Conservation (phyloP, 164 flowering plant species). For the Warburgia ugandensis region DNA sequence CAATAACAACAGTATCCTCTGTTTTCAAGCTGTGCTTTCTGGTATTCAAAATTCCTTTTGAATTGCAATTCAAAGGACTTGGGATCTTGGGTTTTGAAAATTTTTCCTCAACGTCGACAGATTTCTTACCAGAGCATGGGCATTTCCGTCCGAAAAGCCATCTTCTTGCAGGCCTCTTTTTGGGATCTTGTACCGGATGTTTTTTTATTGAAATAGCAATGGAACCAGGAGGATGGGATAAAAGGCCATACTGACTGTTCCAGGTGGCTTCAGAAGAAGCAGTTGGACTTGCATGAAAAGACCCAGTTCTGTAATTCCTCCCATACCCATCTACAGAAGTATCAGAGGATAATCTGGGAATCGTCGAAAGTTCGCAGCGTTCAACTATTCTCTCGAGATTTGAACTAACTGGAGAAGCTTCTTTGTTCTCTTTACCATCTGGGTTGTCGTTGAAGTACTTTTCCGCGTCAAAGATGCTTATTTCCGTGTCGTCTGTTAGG, state of each 20-base stretch:
- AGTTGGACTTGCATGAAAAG: slow-evolving; percentile 72
- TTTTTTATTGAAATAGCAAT: slow-evolving; percentile 28
- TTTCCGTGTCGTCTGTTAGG: slow-evolving; percentile 45
- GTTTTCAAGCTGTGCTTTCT: slow-evolving; percentile 5
- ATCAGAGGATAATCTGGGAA: slow-evolving; percentile 39
- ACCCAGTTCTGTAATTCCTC: slow-evolving; percentile 37
- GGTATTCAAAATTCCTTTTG: slow-evolving; percentile 3
- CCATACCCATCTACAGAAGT: slow-evolving; percentile 40
- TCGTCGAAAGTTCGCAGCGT: slow-evolving; percentile 1
- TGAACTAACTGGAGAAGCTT: neutral
- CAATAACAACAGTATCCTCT: neutral
- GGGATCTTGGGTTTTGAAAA: slow-evolving; percentile 20
- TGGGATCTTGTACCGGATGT: too few species aligned
- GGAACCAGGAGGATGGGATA: slow-evolving; percentile 54
- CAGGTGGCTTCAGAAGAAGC: slow-evolving; percentile 89
- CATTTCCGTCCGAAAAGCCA: slow-evolving; percentile 60
- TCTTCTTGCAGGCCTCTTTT: slow-evolving; percentile 14
- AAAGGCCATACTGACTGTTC: slow-evolving; percentile 81
- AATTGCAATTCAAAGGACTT: neutral
- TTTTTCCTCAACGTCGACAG: slow-evolving; percentile 50
- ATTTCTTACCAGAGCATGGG: slow-evolving; percentile 65
- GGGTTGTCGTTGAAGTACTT: slow-evolving; percentile 53
- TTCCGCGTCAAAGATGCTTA: slow-evolving; percentile 68
- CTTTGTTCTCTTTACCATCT: slow-evolving; percentile 9
- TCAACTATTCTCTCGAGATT: slow-evolving; percentile 5